Percentiles rank a stretch among this genome's conserved stretches.
Evolutionary conservation across 768 basidiomycete species (phyloP).

Genomic region (Pulveroboletus sp.): DNA sequence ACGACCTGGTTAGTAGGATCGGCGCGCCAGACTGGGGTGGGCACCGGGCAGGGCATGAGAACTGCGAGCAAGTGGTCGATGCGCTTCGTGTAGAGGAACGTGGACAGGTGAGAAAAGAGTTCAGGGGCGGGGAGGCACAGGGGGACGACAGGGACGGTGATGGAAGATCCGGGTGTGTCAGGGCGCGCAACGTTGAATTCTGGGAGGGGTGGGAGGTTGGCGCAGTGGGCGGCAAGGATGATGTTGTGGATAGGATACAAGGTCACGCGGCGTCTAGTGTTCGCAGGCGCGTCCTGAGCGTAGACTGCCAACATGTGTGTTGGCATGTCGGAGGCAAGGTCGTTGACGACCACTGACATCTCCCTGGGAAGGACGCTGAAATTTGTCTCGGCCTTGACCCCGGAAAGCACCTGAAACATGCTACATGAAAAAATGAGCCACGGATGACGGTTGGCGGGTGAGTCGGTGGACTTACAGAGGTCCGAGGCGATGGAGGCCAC

Average conservation of each 20-base stretch:
- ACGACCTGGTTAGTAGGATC: conserved; percentile 22
- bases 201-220: conserved; percentile 27
- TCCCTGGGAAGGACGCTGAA: conserved; percentile 29
- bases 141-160: conserved; percentile 60
- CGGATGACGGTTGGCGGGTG: neutral
- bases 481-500: conserved; percentile 27
- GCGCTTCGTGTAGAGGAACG: conserved; percentile 69
- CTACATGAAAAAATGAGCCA: conserved; percentile 16
- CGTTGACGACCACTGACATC: conserved; percentile 23
- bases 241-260: conserved; percentile 38
- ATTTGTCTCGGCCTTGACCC: conserved; percentile 20
- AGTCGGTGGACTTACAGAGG: conserved; percentile 17
- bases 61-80: conserved; percentile 54
- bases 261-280: conserved; percentile 30
- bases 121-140: conserved; percentile 68
- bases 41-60: conserved; percentile 51
- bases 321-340: conserved; percentile 31
- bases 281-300: conserved; percentile 19
- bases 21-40: conserved; percentile 21
- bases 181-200: conserved; percentile 12
- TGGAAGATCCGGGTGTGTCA: conserved; percentile 13
- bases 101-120: conserved; percentile 62
- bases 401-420: conserved; percentile 31
- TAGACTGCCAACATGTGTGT: conserved; percentile 33
- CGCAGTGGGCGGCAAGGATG: conserved; percentile 30